Base-by-base conservation (phyloP, 257 asterid species). In the Solanum clarkiae region DNA sequence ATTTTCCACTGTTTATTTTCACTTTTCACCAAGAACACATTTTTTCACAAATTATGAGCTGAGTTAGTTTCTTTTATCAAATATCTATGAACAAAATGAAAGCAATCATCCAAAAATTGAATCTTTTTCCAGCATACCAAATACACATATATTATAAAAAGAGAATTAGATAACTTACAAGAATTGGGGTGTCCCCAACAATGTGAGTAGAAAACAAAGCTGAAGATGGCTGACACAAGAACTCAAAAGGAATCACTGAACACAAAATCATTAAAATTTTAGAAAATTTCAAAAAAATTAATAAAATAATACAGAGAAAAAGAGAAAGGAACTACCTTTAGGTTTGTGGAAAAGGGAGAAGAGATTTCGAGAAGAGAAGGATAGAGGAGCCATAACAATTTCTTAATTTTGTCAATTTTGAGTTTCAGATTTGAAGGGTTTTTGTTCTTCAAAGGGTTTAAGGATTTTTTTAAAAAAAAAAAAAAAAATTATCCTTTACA, bases 101-200 rank as follows among this genome's bases (percentile, higher is more conserved):
- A 26, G 1, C 82, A 26, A 26, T 26, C 53, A 51, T 51, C 65
- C 24, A 26, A 53, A 77, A 51, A 51, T 4, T 9, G n/a, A 77
- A 51, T 15, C 59, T 77, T 51, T 26, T 75, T 24, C 65, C 47
- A 81, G 51, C 29, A 47, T 17, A 71, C 24, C 55, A 51, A 20
- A 80, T 47, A 36, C 9, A 59, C 36, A 40, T 42, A 47, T 5
- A 20, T 3, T 26, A 59, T 11, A 79, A 55, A 66, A 79, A 57
- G 44, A 80, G 42, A 66, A 87, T 29, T 66, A 55, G 51, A 80
- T 84, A 56, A 63, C 85, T 87, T 90, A 95, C 98, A 54, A 93
- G 92, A 87, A 97, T 82, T 74, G 96, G 98, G 72, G 88, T 88
- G 86, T 93, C 96, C 20, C 94, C 93, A 65, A 92, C 93, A 84